phyloP scores from a whole-genome alignment of 2,329 filamentous ascomycete species.

The Stylonectria norvegica region DNA sequence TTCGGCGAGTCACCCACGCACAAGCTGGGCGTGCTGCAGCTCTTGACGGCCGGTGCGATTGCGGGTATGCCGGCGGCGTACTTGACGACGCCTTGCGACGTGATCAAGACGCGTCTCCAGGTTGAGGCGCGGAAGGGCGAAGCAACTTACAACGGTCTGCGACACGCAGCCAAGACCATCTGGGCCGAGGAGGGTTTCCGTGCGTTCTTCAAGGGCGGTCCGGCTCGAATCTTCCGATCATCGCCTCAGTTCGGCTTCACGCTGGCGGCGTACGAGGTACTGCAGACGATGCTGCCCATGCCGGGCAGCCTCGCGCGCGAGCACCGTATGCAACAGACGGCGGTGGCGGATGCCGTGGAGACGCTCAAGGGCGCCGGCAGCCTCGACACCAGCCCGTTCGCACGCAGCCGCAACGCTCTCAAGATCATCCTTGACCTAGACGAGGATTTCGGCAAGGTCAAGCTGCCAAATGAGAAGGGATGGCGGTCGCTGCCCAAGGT shows the following conservation, averaged over 20 bases:
- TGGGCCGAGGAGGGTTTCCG: constrained; percentile 87
- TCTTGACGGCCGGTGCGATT: constrained; percentile 91
- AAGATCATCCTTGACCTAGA: constrained; percentile 96
- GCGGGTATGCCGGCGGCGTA: constrained; percentile 90
- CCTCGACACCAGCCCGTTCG: constrained; percentile 47
- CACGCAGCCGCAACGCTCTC: constrained; percentile 77
- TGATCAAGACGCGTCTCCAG: constrained; percentile 98
- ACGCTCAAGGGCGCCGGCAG: constrained; percentile 29
- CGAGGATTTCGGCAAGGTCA: constrained; percentile 80
- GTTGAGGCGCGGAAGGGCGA: constrained; percentile 97
- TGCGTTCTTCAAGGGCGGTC: constrained; percentile 98
- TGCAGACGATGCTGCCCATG: constrained; percentile 73
- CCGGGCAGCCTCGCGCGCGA: constrained; percentile 63
- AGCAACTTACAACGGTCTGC: constrained; percentile 77
- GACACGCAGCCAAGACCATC: constrained; percentile 81
- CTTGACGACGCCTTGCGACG: constrained; percentile 94
- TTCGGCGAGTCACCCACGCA: constrained; percentile 87
- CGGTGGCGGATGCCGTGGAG: constrained; percentile 61
- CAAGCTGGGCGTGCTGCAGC: constrained; percentile 84
- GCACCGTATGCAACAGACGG: constrained; percentile 51
- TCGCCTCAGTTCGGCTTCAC: constrained; percentile 99
- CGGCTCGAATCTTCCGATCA: constrained; percentile 89
- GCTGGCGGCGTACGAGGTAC: constrained; percentile 87
- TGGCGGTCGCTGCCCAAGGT: constrained; percentile 53
- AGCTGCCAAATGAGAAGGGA: constrained; percentile 51